Base-by-base conservation (phyloP, 2,329 filamentous ascomycete species). In the Alternaria triticina region DNA sequence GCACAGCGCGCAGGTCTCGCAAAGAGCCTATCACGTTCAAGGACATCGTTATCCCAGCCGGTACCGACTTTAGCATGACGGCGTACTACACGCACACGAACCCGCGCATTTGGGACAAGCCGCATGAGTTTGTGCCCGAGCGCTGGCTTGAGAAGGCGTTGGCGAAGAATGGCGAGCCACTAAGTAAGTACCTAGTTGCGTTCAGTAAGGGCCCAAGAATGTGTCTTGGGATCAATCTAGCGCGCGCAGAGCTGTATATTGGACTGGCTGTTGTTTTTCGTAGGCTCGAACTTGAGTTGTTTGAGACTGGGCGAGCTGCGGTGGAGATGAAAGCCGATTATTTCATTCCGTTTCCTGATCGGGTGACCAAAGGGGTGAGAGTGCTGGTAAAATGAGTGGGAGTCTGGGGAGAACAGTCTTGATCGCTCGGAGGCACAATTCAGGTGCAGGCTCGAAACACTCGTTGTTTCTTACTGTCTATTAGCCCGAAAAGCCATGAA, bases 141-240 rank as follows among this genome's bases (percentile, higher is more conserved):
- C 57, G 57, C 17, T 55, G 30, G 20, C 63, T 61, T 5, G 15
- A 15, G n/a, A 43, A 43, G 36, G 36, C 36, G 15, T 43, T 43
- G 30, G 30, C 30, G 12, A 33, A 33, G 30, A 36, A 56, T 54
- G 45, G 23, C 2, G 50, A 36, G 22, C 36, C 20, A 8, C 43
- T 75, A 13, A 64, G 68, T 17, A 59, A 49, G 12, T 73, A 70
- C 46, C 51, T 75, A 11, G 44, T 71, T 28, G 40, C 64, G 6
- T 75, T 76, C 44, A 51, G 50, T 5, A 73, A 70, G 40, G 73
- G 73, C 10, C 67, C 43, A 3, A 49, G 73, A 23, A 33, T 49
- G n/a, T 75, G 73, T 30, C 43, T 76, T 7, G 73, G 73, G 3
- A 63, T 60, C n/a, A 60, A 62, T 13, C 46, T 65, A 13, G 63